Evolutionary conservation across 345 rosid species (phyloP), one percentile per base, ranked within the genome.

Genomic region (Citrus reticulata): DNA sequence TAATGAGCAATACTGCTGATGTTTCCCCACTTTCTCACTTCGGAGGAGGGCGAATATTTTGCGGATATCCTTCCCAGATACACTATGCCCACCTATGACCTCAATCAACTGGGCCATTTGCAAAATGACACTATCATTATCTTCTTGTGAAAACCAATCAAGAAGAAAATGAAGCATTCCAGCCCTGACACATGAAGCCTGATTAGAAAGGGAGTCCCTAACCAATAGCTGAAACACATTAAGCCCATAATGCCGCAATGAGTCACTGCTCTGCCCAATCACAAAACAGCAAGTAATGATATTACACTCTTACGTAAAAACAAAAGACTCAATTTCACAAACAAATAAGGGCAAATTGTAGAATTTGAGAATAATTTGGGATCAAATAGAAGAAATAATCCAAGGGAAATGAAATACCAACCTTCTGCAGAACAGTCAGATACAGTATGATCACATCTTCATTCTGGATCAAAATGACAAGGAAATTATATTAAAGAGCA

Each of bases 211-310:
- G 81, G 95, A 92, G 86, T 95, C 98, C 85, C 89, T 91, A 54
- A 95, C 94, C 82, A 95, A 85, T 76, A 87, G 92, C 83, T 90
- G 97, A 84, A 92, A 89, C 81, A 93, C 79, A 83, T 87, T 87
- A 82, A 95, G 93, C 86, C 99, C 98, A 84, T 88, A 75, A 81
- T 89, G 92, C 88, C 87, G 91, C 92, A 90, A 85, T 63, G 93
- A 89, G 77, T 90, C 98, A 89, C 99, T 95, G 99, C 99, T 93
- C 99, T 95, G 99, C 93, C 93, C 93, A 89, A 84, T 89, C 89
- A 91, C 77, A 91, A 86, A 88, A 83, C 72, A 83, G 77, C 79
- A 65, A 66, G 75, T 77, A 84, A 86, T 77, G 80, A 82, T 60
- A 82, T 42, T 24, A 40, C 58, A 61, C 17, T 24, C n/a, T 61